Base-by-base conservation (phyloP, 495 filamentous ascomycete species). In the Penicillium verhagenii region DNA sequence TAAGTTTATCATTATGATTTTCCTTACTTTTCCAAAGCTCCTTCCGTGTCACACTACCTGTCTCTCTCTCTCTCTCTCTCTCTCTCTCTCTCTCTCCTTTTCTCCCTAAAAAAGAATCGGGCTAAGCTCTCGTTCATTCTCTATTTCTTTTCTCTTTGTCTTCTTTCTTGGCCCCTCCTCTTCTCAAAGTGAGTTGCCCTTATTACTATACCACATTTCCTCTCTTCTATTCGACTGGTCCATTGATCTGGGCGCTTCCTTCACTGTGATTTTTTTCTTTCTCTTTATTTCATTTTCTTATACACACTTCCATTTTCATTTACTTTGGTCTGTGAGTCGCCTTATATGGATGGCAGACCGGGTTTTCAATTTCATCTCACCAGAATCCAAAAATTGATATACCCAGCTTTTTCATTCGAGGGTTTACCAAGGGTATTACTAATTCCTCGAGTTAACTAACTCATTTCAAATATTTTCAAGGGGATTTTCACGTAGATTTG, bases 301-400 rank as follows among this genome's bases (percentile, higher is more conserved):
- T 50, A 48, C 44, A 56, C 25, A 35, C 37, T 46, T 48, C 25
- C 14, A 2, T 37, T 38, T 39, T 54, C 33, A 19, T 16, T 48
- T 24, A 21, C 28, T 43, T 13, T 21, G 18, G 13, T 47, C 11
- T 42, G 23, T 42, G 11, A 31, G 11, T 52, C 23, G 35, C 44
- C 45, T n/a, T n/a, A n/a, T n/a, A n/a, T n/a, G n/a, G n/a, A 28
- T 47, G 43, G 43, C 46, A 50, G 53, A 24, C 39, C 16, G 5
- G n/a, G 29, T 39, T 16, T 54, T 21, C 16, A 42, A 14, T 48
- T 52, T 24, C 37, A 29, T 28, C 42, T 25, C 18, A 18, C 24
- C 48, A 29, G 26, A 43, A 39, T 31, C 18, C 21, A 52, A 63
- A 54, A 63, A 53, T 56, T 60, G 52, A 60, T 63, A 66, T 63